Percentiles rank a stretch among this genome's conserved stretches.
These are phyloP conservation scores for Uncinocarpus reesii DNA, from an alignment of 2,329 filamentous ascomycete species.

Conservation along the genomic window DNA sequence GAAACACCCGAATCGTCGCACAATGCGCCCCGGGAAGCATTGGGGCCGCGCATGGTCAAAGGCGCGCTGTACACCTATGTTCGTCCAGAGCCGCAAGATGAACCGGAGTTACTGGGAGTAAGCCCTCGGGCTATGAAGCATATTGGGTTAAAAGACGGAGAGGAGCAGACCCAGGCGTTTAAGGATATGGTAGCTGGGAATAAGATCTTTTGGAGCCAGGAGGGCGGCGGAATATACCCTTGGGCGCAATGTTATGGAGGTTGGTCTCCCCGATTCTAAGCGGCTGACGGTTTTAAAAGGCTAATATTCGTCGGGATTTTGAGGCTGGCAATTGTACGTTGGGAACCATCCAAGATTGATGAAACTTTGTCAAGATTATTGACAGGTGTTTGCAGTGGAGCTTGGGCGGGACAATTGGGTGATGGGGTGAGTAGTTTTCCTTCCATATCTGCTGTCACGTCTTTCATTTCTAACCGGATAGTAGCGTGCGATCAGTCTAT, in stretches of 20 bases:
- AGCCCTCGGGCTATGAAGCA: slow-evolving; percentile 70
- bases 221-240: slow-evolving; percentile 73
- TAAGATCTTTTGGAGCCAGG: slow-evolving; percentile 63
- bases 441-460: not conserved
- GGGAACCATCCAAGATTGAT: not conserved
- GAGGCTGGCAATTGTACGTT: slow-evolving; percentile 43
- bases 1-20: slow-evolving; percentile 75
- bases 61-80: slow-evolving; percentile 85
- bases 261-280: slow-evolving; percentile 28
- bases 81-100: slow-evolving; percentile 60
- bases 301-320: slow-evolving; percentile 4
- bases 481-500: slow-evolving; percentile 75
- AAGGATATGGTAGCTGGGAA: slow-evolving; percentile 70
- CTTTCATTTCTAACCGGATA: not conserved
- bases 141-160: slow-evolving; percentile 60
- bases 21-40: slow-evolving; percentile 62
- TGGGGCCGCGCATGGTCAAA: slow-evolving; percentile 73
- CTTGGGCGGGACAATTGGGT: slow-evolving; percentile 91
- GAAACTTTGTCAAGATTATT: slow-evolving; percentile 13
- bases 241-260: slow-evolving; percentile 99
- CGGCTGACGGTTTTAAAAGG: not conserved
- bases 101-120: slow-evolving; percentile 70
- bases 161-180: slow-evolving; percentile 64
- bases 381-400: slow-evolving; percentile 49
- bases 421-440: slow-evolving; percentile 51